Evolutionary conservation across 192 early-diverging fungal genomes (phyloP), one percentile per base, ranked within the genome.

Genomic region (Coemansia sp.): DNA sequence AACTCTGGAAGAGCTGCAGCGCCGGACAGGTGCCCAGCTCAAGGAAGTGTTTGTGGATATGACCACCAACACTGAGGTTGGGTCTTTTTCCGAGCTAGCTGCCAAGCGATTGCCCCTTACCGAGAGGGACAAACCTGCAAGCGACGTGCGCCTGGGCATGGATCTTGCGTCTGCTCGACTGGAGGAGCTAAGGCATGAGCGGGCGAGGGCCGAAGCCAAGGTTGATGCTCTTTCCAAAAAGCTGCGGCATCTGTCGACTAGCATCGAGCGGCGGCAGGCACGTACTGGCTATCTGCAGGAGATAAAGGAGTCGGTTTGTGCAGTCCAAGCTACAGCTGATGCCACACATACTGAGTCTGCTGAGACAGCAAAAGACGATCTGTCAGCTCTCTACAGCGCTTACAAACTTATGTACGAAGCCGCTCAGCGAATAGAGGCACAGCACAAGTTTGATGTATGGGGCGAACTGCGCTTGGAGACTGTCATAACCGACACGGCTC

Each of bases 31-130:
- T 18, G 46, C 69, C 10, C 63, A 26, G 46, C 21, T 71, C 24
- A 68, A 57, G 38, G 69, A 81, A 10, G 37, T 81, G 2, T 81
- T 81, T 81, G 66, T 81, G 1, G 78, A 81, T 33, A 81, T 81
- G 78, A 68, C 73, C 7, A 66, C 66, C 46, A 69, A 69, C 58
- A 66, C 62, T 2, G 59, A 71, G 18, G 77, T 63, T 14, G 62
- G 57, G 0, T 75, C 78, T 24, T 46, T 81, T 18, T 51, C 69
- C 4, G 78, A 81, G 45, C 63, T 81, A 36, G 69, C 66, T 0
- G 65, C 73, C 28, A 65, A 65, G 36, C 51, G 50, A n/a, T 37
- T 72, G 35, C 62, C 72, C 3, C 42, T 51, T 36, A 56, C 24
- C 16, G 78, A 71, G n/a, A 70, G 53, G 16, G 70, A 81, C 9